phyloP scores from a whole-genome alignment of 768 basidiomycete species.

The Russula brevipes region DNA sequence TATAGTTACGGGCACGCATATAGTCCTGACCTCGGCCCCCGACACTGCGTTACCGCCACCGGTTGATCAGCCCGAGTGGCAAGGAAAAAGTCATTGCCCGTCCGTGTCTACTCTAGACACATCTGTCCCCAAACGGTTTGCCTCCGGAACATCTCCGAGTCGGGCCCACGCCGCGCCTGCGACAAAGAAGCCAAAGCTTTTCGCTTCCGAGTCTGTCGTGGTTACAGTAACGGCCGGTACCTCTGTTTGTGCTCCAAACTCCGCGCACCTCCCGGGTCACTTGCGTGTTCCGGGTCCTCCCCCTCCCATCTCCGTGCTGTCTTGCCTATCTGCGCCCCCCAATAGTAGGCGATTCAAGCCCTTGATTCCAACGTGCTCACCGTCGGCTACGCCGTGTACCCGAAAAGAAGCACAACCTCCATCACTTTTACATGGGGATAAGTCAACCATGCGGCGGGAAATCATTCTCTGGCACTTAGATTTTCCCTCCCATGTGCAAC shows the following conservation, averaged over 20 bases:
- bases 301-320: neutral
- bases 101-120: neutral
- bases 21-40: neutral
- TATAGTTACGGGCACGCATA: conserved; percentile 1
- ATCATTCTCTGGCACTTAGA: conserved; percentile 33
- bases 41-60: neutral
- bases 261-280: neutral
- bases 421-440: neutral
- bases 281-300: neutral
- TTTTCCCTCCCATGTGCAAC: conserved; percentile 29
- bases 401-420: neutral
- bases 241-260: neutral
- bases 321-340: neutral
- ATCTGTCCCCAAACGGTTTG: neutral
- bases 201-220: neutral
- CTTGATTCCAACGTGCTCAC: neutral
- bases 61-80: neutral
- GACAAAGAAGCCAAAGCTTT: conserved; percentile 5
- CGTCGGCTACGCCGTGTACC: neutral
- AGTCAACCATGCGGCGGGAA: neutral
- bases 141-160: neutral
- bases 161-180: neutral
- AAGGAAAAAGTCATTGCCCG: neutral
- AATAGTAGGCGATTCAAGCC: conserved; percentile 16
- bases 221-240: neutral